These are phyloP conservation scores for Alternaria alternata DNA, from an alignment of 2,329 filamentous ascomycete genomes.

Conservation along the genomic window DNA sequence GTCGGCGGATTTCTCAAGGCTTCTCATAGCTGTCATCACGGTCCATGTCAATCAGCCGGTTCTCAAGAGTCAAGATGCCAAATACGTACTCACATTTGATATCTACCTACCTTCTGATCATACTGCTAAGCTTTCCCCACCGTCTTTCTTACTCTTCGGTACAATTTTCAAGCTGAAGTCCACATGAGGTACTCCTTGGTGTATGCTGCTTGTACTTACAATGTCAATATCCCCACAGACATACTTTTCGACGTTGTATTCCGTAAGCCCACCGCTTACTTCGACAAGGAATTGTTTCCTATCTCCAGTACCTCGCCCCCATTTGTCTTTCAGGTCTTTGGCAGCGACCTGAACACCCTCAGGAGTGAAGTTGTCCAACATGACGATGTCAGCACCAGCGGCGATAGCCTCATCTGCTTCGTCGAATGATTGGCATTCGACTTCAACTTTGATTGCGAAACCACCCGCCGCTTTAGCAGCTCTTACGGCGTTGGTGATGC, in stretches of 20 bases:
- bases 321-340: conserved; percentile 77
- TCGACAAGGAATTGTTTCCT: conserved; percentile 78
- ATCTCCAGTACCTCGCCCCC: conserved; percentile 69
- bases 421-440: conserved; percentile 87
- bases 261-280: conserved; percentile 87
- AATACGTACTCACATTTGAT: neutral
- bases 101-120: neutral
- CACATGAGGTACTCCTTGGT: conserved; percentile 91
- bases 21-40: no score
- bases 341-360: conserved; percentile 80
- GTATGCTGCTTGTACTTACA: conserved; percentile 94
- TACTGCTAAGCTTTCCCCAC: conserved; percentile 23
- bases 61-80: neutral
- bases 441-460: conserved; percentile 93
- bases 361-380: conserved; percentile 94
- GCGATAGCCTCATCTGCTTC: conserved; percentile 91
- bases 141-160: conserved; percentile 50
- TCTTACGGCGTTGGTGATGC: conserved; percentile 83
- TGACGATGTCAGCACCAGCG: conserved; percentile 92
- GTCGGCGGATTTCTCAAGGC: neutral
- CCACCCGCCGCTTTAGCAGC: conserved; percentile 86
- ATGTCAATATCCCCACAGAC: conserved; percentile 89
- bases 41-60: neutral
- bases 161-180: conserved; percentile 95
- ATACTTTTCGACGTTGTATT: conserved; percentile 83